Conservation (phyloP, 331 rosid species). For the Ulmus americana region DNA sequence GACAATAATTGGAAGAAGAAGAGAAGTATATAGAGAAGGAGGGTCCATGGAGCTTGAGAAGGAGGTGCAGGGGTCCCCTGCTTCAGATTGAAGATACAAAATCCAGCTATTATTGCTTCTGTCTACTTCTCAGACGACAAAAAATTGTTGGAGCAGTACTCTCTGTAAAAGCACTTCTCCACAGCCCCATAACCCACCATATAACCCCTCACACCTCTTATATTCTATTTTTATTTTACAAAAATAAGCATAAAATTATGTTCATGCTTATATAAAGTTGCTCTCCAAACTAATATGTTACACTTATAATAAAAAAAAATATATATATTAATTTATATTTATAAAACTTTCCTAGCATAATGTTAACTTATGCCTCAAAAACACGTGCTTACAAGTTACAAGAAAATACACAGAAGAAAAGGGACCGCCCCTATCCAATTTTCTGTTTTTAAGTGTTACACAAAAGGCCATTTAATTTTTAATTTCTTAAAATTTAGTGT, state of each 20-base stretch:
- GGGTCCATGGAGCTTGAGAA: slow-evolving; percentile 20
- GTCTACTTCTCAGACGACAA: slow-evolving; percentile 61
- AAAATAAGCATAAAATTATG: neutral
- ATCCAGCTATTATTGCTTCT: slow-evolving; percentile 54
- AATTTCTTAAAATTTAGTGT: slow-evolving; percentile 9
- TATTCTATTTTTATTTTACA: neutral
- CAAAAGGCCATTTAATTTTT: slow-evolving; percentile 32
- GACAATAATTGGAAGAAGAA: slow-evolving; percentile 44
- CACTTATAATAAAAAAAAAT: too few species aligned
- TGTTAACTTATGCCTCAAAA: too few species aligned
- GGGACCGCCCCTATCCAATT: slow-evolving; percentile 28
- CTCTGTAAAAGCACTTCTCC: slow-evolving; percentile 39
- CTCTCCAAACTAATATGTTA: too few species aligned
- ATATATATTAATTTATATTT: too few species aligned
- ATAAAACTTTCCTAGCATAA: too few species aligned
- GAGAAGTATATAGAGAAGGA: slow-evolving; percentile 31
- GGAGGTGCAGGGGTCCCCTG: slow-evolving; percentile 43
- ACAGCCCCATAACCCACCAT: slow-evolving; percentile 24
- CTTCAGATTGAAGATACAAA: slow-evolving; percentile 56
- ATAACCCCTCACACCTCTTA: too few species aligned
- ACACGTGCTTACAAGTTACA: neutral
- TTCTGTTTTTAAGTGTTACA: slow-evolving; percentile 33
- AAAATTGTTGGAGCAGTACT: slow-evolving; percentile 30
- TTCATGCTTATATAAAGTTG: neutral
- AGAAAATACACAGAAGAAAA: neutral